Evolutionary conservation across 192 early-diverging fungal genomes (phyloP).

Genomic region (Gonapodya sp.): DNA sequence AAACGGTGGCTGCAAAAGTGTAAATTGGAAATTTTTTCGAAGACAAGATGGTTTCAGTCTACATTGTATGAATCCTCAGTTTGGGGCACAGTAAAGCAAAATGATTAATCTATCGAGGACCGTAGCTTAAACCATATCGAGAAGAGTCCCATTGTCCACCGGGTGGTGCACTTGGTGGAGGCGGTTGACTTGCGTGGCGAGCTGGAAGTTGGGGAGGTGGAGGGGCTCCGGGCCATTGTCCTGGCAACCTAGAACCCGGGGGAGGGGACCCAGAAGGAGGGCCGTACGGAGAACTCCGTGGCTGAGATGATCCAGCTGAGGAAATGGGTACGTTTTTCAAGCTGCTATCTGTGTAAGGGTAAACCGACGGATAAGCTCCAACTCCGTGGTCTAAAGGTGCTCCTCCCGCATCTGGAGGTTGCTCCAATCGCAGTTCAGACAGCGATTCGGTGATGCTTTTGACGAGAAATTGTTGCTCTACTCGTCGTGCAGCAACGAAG

Average conservation of each 20-base stretch:
- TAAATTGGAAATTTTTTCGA: neutral
- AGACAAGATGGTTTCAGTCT: constrained; percentile 52
- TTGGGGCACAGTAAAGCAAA: constrained; percentile 78
- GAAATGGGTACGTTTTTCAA: too few relatives aligned
- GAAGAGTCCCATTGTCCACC: constrained; percentile 46
- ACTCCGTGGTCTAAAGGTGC: neutral
- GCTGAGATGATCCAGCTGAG: neutral
- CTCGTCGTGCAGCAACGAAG: neutral
- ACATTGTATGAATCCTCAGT: too few relatives aligned
- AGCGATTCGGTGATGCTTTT: neutral
- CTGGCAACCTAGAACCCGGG: neutral
- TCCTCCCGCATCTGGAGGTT: neutral
- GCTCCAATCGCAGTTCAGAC: neutral
- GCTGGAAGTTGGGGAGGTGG: neutral
- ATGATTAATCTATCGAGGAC: constrained; percentile 59
- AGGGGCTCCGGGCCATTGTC: neutral
- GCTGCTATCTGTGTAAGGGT: too few relatives aligned
- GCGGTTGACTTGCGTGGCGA: too few relatives aligned
- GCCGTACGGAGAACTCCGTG: neutral
- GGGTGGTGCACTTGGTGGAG: constrained; percentile 52
- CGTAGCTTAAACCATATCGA: constrained; percentile 47
- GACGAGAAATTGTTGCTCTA: neutral
- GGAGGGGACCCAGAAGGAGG: neutral
- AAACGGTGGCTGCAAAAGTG: neutral
- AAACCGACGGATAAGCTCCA: neutral